Conservation (phyloP, 2,329 filamentous ascomycete species). For the Diaporthe sp. region DNA sequence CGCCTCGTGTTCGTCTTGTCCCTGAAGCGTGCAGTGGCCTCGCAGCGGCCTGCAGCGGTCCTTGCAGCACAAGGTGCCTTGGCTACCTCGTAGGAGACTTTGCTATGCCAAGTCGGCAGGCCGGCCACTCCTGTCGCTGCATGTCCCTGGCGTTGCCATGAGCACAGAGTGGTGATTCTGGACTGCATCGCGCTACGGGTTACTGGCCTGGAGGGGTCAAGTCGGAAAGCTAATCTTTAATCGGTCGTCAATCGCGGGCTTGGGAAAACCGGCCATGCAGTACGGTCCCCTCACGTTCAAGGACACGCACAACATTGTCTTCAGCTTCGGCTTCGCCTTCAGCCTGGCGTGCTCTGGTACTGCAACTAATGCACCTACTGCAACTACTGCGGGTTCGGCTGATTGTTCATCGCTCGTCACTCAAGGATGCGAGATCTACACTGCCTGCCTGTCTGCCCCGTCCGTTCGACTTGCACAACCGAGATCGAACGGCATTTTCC, state of each 20-base stretch:
- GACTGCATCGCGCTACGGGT: conserved; percentile 38
- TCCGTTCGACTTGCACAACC: background rate
- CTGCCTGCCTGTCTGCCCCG: background rate
- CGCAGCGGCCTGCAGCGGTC: conserved; percentile 42
- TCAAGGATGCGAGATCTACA: background rate
- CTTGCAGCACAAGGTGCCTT: conserved; percentile 29
- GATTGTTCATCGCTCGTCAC: background rate
- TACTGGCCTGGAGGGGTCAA: conserved; percentile 32
- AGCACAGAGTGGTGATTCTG: conserved; percentile 38
- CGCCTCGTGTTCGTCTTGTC: conserved; percentile 42
- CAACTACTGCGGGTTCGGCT: conserved; percentile 27
- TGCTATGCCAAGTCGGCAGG: conserved; percentile 21
- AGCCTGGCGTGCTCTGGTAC: background rate
- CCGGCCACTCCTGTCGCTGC: conserved; percentile 33
- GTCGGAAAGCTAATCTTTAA: conserved; percentile 22
- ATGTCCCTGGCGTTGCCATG: conserved; percentile 22
- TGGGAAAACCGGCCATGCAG: conserved; percentile 4
- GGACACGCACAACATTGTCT: background rate
- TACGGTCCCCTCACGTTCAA: background rate
- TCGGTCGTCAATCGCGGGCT: conserved; percentile 28
- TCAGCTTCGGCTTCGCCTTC: conserved; percentile 34
- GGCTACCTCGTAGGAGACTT: conserved; percentile 20
- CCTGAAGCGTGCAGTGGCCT: conserved; percentile 48
- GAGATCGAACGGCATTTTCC: background rate
- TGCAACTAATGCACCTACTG: background rate